Conservation (phyloP, 176 grass and related monocot genomes). For the Oryza rufipogon region DNA sequence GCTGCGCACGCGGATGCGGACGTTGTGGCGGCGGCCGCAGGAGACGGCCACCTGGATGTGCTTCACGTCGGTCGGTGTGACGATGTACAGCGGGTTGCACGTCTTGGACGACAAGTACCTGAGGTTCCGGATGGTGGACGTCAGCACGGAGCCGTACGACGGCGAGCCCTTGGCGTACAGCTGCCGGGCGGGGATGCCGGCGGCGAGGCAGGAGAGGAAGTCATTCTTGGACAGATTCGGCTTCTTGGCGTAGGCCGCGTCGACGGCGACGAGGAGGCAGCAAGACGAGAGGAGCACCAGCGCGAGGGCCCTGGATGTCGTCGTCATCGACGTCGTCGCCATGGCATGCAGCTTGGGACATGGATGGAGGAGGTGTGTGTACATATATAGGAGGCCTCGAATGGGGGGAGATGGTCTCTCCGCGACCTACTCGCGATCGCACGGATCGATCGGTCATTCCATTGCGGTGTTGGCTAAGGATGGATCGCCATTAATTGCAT, state of each 20-base stretch:
- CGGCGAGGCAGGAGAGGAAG: conserved; percentile 60
- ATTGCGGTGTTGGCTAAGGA: not conserved
- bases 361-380: not conserved
- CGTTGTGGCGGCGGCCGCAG: conserved; percentile 39
- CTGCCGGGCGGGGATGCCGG: conserved; percentile 16
- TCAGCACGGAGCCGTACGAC: conserved; percentile 40
- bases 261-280: conserved; percentile 8
- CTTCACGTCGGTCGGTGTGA: conserved; percentile 36
- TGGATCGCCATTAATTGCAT: not conserved
- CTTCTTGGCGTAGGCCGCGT: not conserved
- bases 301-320: conserved; percentile 7
- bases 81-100: conserved; percentile 47
- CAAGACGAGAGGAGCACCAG: conserved; percentile 31
- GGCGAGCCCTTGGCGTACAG: conserved; percentile 43
- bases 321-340: conserved; percentile 5
- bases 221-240: not conserved
- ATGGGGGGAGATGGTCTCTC: not conserved
- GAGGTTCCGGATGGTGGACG: conserved; percentile 54
- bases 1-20: conserved; percentile 57
- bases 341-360: conserved; percentile 22
- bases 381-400: conserved; percentile 29
- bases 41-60: conserved; percentile 50
- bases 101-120: conserved; percentile 41
- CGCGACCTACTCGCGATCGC: not conserved
- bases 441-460: conserved; percentile 12